Base-by-base conservation (phyloP, 2,329 filamentous ascomycete species). In the Stemphylium beticola region DNA sequence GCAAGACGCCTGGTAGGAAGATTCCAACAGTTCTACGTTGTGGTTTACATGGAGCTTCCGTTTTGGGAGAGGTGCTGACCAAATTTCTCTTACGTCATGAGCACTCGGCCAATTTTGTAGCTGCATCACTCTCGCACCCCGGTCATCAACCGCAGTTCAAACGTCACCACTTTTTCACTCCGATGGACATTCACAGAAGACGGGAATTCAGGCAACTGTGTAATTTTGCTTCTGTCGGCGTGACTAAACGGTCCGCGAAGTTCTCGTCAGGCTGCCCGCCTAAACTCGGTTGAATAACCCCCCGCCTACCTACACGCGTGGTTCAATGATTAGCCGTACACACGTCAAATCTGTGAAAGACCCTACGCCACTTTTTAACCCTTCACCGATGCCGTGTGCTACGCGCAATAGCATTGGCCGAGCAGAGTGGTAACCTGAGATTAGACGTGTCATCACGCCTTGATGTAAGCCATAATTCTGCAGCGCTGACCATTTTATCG, bases 211-310 rank as follows among this genome's bases (percentile, higher is more conserved):
- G 37, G 46, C 46, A 49, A 29, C 12, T 6, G 32, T 31, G n/a
- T 36, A 12, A 5, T 8, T 20, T 22, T 41, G 20, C n/a, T 9
- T 5, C 24, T 14, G 12, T 38, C 49, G 49, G 49, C 18, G 34
- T 22, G 49, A 51, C 49, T 32, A 15, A 18, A 31, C 36, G 17
- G 41, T 14, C 40, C 40, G 40, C 24, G 20, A 32, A 24, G 22
- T 7, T 24, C 22, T 24, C 26, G 12, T 39, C 41, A 36, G 20
- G 12, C 22, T 24, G 22, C 22, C 5, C 26, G 49, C 34, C 12
- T 42, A 15, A 31, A 24, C 3, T 22, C 49, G 49, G 49, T 24
- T 45, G 49, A 51, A 51, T 10, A 45, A 45, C 49, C 32, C 40
- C 33, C 40, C 49, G 49, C 24, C 18, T 26, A 24, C 22, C 49